Conservation (phyloP, 305 asterid genomes). For the Fraxinus velutina region DNA sequence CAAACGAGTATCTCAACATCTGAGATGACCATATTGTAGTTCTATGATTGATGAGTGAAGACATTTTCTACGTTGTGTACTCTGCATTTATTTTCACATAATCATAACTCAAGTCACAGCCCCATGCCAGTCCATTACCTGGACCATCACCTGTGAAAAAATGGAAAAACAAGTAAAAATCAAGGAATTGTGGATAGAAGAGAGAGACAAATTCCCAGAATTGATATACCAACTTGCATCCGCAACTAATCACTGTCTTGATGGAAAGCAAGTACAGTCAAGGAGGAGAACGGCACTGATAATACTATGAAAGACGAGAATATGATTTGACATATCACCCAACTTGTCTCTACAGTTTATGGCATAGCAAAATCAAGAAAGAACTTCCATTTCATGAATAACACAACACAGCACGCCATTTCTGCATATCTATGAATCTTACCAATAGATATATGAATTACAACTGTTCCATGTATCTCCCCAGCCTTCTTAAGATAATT, state of each 20-base stretch:
- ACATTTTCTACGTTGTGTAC: constrained; percentile 52
- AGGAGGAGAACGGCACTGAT: neutral
- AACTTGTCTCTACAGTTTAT: neutral
- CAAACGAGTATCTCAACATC: neutral
- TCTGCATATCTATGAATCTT: constrained; percentile 24
- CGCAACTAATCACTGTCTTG: neutral
- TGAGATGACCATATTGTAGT: neutral
- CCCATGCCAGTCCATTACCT: constrained; percentile 86
- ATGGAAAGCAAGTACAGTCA: neutral
- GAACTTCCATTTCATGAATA: neutral
- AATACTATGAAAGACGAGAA: neutral
- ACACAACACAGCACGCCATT: neutral
- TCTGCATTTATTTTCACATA: constrained; percentile 91
- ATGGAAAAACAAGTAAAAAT: neutral
- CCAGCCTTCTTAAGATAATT: constrained; percentile 64
- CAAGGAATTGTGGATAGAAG: neutral
- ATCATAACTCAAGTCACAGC: constrained; percentile 90
- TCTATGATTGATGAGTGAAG: neutral
- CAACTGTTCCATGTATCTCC: constrained; percentile 72
- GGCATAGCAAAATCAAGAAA: neutral
- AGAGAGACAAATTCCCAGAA: neutral
- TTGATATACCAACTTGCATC: neutral
- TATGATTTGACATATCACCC: neutral
- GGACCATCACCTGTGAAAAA: constrained; percentile 63
- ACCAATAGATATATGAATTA: constrained; percentile 72